Evolutionary conservation across 192 early-diverging fungal genomes (phyloP).

Genomic region (Allomyces macrogynus): DNA sequence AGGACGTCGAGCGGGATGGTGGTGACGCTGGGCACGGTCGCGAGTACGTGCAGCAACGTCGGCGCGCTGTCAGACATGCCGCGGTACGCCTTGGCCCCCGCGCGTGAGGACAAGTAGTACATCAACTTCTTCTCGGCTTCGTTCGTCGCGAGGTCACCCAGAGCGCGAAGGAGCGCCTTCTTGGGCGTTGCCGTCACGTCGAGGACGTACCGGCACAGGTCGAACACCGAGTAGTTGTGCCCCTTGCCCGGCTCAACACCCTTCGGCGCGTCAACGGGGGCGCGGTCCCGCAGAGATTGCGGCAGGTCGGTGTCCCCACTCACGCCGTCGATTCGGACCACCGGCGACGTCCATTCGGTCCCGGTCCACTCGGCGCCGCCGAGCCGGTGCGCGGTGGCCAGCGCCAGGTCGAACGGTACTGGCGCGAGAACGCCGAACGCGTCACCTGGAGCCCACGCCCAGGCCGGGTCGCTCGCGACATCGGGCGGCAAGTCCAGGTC

Average conservation of each 20-base stretch:
- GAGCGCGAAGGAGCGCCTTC: constrained; percentile 59
- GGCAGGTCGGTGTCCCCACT: too few relatives aligned
- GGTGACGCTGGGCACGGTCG: constrained; percentile 66
- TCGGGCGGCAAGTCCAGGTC: constrained; percentile 11
- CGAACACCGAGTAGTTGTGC: constrained; percentile 15
- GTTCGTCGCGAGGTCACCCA: constrained; percentile 60
- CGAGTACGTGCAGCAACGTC: constrained; percentile 58
- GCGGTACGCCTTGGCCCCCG: constrained; percentile 45
- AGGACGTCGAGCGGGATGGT: constrained; percentile 39
- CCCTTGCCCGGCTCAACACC: too few relatives aligned
- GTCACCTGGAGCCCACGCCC: constrained; percentile 52
- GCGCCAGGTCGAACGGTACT: constrained; percentile 52
- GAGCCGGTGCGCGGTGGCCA: constrained; percentile 24
- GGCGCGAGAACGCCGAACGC: constrained; percentile 71
- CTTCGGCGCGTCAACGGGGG: too few relatives aligned
- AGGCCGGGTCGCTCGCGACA: background rate
- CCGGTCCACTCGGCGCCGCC: background rate
- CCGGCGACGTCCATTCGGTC: background rate
- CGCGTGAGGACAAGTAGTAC: constrained; percentile 57
- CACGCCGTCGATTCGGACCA: background rate
- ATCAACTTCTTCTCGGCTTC: constrained; percentile 46
- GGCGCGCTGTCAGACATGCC: constrained; percentile 43
- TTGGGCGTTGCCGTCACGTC: constrained; percentile 53
- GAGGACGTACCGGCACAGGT: constrained; percentile 53
- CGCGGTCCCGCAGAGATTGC: too few relatives aligned